A percentile compares a stretch with the other conserved stretches of the same genome.
Conservation (phyloP, 1,139 yeast genomes). For the Zhuliangozyma blackwelliae region DNA sequence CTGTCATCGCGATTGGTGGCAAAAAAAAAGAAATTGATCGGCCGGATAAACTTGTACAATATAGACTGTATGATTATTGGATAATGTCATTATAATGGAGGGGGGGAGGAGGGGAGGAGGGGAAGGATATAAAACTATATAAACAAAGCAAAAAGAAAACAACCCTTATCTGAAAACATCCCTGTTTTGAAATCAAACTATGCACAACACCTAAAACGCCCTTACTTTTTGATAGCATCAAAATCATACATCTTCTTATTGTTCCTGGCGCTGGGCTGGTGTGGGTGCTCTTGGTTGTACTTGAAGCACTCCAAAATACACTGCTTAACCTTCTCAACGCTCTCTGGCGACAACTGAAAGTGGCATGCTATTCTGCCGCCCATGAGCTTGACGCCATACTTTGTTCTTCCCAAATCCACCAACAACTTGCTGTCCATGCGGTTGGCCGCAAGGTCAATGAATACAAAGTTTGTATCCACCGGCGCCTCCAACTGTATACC, state of each 20-base stretch:
- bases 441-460: slow-evolving; percentile 32
- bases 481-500: slow-evolving; percentile 35
- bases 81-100: no score
- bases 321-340: slow-evolving; percentile 26
- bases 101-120: no score
- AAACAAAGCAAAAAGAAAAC: no score
- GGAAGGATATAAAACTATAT: no score
- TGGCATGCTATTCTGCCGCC: slow-evolving; percentile 37
- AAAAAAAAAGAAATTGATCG: no score
- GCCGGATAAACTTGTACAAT: no score
- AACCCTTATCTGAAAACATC: no score
- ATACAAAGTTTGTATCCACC: slow-evolving; percentile 40
- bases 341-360: slow-evolving; percentile 33
- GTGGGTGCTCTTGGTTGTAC: slow-evolving; percentile 26
- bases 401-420: slow-evolving; percentile 20
- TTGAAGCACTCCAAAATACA: slow-evolving; percentile 27
- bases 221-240: slow-evolving; percentile 17
- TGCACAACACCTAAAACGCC: not conserved
- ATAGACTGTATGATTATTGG: no score
- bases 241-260: slow-evolving; percentile 32
- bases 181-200: no score
- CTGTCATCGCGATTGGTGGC: no score
- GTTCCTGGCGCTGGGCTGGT: slow-evolving; percentile 14
- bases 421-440: slow-evolving; percentile 28
- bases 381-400: slow-evolving; percentile 25